phyloP scores from a whole-genome alignment of 2,329 filamentous ascomycete genomes.

The Dendryphion nanum region DNA sequence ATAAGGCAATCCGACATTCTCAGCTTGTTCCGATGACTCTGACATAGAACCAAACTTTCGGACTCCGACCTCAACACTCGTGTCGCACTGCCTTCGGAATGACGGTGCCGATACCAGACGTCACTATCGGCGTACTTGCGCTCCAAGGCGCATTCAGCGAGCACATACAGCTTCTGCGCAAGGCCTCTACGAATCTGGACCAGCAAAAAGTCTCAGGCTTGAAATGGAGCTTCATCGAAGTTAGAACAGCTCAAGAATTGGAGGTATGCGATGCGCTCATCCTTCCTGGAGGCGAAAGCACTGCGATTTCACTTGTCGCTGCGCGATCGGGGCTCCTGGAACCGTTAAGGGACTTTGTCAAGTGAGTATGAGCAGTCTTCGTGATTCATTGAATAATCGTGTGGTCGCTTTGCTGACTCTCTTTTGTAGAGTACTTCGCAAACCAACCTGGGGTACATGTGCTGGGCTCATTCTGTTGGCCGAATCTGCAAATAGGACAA shows the following conservation, averaged over 20 bases:
- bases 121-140: constrained; percentile 65
- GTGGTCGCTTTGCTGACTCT: constrained; percentile 6
- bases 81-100: constrained; percentile 10
- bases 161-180: constrained; percentile 73
- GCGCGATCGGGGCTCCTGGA: constrained; percentile 77
- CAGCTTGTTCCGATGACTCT: no score
- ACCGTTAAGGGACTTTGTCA: constrained; percentile 84
- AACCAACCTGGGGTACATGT: constrained; percentile 93
- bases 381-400: constrained; percentile 5
- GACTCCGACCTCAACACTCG: constrained; percentile 8
- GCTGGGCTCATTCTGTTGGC: constrained; percentile 90
- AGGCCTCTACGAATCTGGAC: constrained; percentile 59
- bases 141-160: constrained; percentile 93
- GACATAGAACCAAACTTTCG: no score
- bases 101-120: constrained; percentile 22
- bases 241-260: constrained; percentile 73
- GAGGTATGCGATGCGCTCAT: constrained; percentile 76
- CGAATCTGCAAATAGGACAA: constrained; percentile 82
- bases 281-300: constrained; percentile 93
- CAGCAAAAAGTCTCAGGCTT: constrained; percentile 14
- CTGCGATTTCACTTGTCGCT: constrained; percentile 86
- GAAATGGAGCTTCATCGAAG: constrained; percentile 68
- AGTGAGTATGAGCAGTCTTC: constrained; percentile 55
- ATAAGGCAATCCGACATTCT: neutral
- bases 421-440: constrained; percentile 62